A percentile compares a stretch with the other conserved stretches of the same genome.
These are phyloP conservation scores for Gossypium stocksii DNA, from an alignment of 345 rosid species.

Conservation along the genomic window DNA sequence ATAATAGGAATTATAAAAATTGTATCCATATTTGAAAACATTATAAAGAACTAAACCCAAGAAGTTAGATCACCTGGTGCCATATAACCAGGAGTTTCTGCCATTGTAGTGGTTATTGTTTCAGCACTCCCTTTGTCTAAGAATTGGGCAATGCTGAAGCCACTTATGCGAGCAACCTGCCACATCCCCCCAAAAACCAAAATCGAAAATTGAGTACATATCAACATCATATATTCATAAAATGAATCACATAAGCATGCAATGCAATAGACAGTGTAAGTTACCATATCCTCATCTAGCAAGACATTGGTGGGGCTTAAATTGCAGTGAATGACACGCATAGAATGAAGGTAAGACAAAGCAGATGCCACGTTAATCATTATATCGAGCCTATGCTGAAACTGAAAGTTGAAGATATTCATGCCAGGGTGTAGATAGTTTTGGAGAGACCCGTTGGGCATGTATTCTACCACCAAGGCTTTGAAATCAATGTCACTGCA, in stretches of 20 bases:
- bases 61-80: constrained; percentile 17
- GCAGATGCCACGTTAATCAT: constrained; percentile 18
- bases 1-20: background rate
- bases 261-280: background rate
- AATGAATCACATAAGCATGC: background rate
- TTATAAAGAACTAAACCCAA: background rate
- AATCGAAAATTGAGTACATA: background rate
- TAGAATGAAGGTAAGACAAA: constrained; percentile 9
- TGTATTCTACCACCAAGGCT: constrained; percentile 16
- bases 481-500: constrained; percentile 9
- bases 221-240: background rate
- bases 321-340: constrained; percentile 5
- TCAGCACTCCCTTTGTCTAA: background rate
- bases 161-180: constrained; percentile 14
- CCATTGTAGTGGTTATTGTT: background rate
- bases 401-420: background rate
- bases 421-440: background rate
- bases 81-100: constrained; percentile 15
- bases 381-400: background rate
- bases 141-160: constrained; percentile 17
- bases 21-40: background rate
- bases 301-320: constrained; percentile 16
- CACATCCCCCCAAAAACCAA: background rate
- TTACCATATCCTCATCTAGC: constrained; percentile 8
- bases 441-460: constrained; percentile 16